phyloP scores from a whole-genome alignment of 768 basidiomycete genomes.

The Leccinum longicurvipes region DNA sequence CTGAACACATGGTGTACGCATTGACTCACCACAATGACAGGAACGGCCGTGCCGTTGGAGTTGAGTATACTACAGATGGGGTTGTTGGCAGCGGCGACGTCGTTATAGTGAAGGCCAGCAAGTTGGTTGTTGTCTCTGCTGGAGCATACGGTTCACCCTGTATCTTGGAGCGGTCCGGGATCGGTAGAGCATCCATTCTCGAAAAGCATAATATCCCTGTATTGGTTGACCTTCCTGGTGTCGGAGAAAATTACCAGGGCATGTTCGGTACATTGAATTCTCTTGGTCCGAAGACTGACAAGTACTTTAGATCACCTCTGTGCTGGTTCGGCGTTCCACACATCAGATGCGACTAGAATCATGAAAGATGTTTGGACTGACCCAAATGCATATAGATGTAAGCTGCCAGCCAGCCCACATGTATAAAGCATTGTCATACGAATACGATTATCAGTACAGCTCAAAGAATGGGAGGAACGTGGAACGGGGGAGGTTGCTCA shows the following conservation, averaged over 20 bases:
- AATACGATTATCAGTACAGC: constrained; percentile 19
- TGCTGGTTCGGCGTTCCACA: not conserved
- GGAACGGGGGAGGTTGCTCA: constrained; percentile 51
- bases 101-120: constrained; percentile 23
- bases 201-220: constrained; percentile 44
- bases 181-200: constrained; percentile 54
- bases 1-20: not conserved
- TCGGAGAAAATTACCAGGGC: constrained; percentile 38
- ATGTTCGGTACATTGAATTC: not conserved
- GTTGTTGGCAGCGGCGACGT: not conserved
- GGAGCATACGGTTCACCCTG: constrained; percentile 54
- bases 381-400: not conserved
- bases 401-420: not conserved
- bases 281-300: not conserved
- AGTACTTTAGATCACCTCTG: not conserved
- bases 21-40: constrained; percentile 12
- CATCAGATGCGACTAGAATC: not conserved
- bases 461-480: constrained; percentile 30
- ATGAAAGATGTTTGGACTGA: not conserved
- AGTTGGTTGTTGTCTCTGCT: constrained; percentile 47
- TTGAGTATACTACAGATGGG: constrained; percentile 29
- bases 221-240: not conserved
- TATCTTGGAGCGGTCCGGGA: constrained; percentile 62
- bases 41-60: constrained; percentile 33
- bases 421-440: not conserved